phyloP scores from a whole-genome alignment of 495 filamentous ascomycete genomes.

The Astrothelium macrocarpum region DNA sequence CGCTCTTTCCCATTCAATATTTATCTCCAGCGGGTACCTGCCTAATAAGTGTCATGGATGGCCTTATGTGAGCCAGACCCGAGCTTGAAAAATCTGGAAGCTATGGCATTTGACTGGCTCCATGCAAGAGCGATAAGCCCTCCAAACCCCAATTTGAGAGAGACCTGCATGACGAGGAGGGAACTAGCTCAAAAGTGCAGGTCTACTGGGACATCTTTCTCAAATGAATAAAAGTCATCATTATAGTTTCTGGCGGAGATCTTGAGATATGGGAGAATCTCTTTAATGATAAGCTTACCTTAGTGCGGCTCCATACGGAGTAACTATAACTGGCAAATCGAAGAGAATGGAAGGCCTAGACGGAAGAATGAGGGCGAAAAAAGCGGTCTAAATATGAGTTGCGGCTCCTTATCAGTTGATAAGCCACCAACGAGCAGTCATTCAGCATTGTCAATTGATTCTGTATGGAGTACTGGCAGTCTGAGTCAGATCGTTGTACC shows the following conservation, averaged over 20 bases:
- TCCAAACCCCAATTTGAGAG: background rate
- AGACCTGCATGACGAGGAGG: background rate
- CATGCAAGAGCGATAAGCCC: background rate
- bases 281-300: too few species aligned
- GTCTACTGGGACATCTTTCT: background rate
- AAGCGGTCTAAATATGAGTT: too few species aligned
- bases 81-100: background rate
- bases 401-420: background rate
- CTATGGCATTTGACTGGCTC: background rate
- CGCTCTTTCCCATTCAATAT: too few species aligned
- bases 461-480: background rate
- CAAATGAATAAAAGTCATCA: background rate
- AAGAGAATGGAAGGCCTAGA: too few species aligned
- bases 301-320: too few species aligned
- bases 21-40: background rate
- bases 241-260: background rate
- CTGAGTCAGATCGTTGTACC: background rate
- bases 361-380: too few species aligned
- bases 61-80: background rate
- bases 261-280: too few species aligned
- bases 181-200: conserved; percentile 1
- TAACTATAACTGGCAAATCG: too few species aligned
- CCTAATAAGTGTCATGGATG: background rate
- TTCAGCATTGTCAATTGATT: background rate
- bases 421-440: background rate